A percentile compares a stretch with the other conserved stretches of the same genome.
phyloP scores from a whole-genome alignment of 768 basidiomycete genomes.

The Pisolithus microcarpus region DNA sequence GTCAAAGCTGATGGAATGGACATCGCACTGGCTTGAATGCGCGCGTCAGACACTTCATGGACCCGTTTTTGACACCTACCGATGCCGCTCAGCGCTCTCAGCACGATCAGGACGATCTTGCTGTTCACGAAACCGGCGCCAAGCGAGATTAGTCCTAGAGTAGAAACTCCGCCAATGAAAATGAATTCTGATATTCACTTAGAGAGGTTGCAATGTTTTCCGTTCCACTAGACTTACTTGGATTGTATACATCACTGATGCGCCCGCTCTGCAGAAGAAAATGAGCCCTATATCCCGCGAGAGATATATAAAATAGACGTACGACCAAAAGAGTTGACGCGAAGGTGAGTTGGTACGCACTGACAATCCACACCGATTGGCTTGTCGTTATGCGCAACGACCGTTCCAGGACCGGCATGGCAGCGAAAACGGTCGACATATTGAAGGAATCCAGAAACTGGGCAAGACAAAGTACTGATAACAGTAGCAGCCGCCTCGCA shows the following conservation, averaged over 20 bases:
- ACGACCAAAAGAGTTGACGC: slow-evolving; percentile 31
- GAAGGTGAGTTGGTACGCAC: slow-evolving; percentile 37
- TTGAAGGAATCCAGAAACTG: slow-evolving; percentile 40
- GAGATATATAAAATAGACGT: slow-evolving; percentile 1
- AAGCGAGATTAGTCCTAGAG: slow-evolving; percentile 38
- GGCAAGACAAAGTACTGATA: slow-evolving; percentile 34
- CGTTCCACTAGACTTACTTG: slow-evolving; percentile 24
- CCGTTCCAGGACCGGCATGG: slow-evolving; percentile 29
- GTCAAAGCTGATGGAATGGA: slow-evolving; percentile 46
- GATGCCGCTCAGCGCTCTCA: slow-evolving; percentile 47
- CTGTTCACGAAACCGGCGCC: slow-evolving; percentile 39
- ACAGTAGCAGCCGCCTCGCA: slow-evolving; percentile 23
- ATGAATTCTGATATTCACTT: slow-evolving; percentile 25
- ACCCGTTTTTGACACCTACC: slow-evolving; percentile 20
- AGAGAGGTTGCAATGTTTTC: background rate
- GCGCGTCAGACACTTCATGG: background rate
- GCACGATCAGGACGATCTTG: slow-evolving; percentile 41
- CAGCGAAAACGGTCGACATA: slow-evolving; percentile 35
- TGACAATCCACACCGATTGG: slow-evolving; percentile 34
- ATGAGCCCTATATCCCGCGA: slow-evolving; percentile 5
- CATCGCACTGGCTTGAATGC: slow-evolving; percentile 36
- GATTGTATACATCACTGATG: slow-evolving; percentile 34
- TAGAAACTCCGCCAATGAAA: slow-evolving; percentile 35
- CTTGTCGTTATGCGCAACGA: slow-evolving; percentile 16
- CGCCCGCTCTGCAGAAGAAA: slow-evolving; percentile 29